Evolutionary conservation across 176 grass and related monocot genomes (phyloP), one percentile per base, ranked within the genome.

Genomic region (Oryza rufipogon): DNA sequence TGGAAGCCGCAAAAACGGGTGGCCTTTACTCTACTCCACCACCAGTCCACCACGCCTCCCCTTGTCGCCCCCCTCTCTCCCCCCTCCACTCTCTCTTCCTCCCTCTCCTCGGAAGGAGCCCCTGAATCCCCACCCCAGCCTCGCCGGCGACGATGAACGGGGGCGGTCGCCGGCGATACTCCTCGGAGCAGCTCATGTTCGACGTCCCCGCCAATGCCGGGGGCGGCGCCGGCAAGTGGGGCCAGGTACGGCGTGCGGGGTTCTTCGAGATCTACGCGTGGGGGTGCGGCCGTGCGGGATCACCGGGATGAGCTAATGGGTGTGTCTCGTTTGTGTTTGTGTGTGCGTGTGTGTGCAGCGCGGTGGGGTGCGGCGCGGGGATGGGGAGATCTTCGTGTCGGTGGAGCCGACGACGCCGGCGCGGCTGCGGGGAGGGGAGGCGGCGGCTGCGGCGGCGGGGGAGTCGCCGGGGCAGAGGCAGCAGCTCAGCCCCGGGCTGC

Each of bases 401-500:
- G 91, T 86, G 85, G 96, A 99, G 71, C 91, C 96, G 19, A 23
- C 77, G 20, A 90, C 89, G 89, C 93, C 90, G 70, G 46, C 86
- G 52, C 84, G 89, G 19, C 49, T 89, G 71, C 81, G 84, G 11
- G 83, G 86, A 81, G 85, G 90, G 75, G 84, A 87, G 28, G 15
- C 49, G 49, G 49, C 75, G 81, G 87, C 83, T 22, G 15, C 49
- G 49, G 49, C 75, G 81, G 87, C 83, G 44, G 88, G 45, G 68
- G 88, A 77, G 26, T 87, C 88, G 23, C 84, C 84, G 58, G 81
- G 90, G 42, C 68, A 70, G 56, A 77, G 81, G 80, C 91, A 87
- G 78, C 91, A 96, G 86, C 85, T 94, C 78, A 99, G 96, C 49
- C 96, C 96, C 2, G 96, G 96, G 4, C 83, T 99, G 74, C 90